Percentiles rank a stretch among this genome's conserved stretches.
Conservation (phyloP, 108 stramenopile species). For the Fragilaria crotonensis region DNA sequence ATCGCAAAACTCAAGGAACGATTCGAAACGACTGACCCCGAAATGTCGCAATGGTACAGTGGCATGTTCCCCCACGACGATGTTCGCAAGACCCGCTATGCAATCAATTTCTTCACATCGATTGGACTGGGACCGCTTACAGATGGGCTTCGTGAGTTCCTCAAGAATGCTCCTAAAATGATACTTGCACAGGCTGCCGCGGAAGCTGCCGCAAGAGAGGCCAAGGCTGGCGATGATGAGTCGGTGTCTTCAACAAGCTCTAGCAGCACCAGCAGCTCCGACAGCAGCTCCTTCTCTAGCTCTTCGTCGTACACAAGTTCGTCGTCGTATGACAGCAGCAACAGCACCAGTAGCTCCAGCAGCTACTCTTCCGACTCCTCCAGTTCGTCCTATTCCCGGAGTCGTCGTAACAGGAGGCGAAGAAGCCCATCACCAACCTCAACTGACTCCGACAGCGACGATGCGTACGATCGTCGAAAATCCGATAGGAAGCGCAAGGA, state of each 20-base stretch:
- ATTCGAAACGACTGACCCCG: slow-evolving; percentile 73
- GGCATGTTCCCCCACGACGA: slow-evolving; percentile 96
- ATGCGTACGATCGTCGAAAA: no score
- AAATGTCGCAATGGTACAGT: slow-evolving; percentile 64
- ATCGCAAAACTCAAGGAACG: slow-evolving; percentile 82
- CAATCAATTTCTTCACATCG: slow-evolving; percentile 98
- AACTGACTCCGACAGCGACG: not conserved
- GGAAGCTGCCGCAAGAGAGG: slow-evolving; percentile 41
- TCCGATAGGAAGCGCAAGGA: no score
- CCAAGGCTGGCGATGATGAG: slow-evolving; percentile 41
- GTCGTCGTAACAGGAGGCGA: slow-evolving; percentile 14
- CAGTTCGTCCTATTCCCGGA: slow-evolving; percentile 32
- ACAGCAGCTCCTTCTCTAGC: slow-evolving; percentile 21
- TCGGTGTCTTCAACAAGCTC: slow-evolving; percentile 39
- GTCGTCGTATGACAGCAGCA: slow-evolving; percentile 20
- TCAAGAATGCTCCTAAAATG: slow-evolving; percentile 88
- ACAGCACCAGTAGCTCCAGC: not conserved
- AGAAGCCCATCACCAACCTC: slow-evolving; percentile 5
- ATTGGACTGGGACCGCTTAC: slow-evolving; percentile 98
- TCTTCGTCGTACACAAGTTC: slow-evolving; percentile 28
- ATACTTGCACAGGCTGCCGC: slow-evolving; percentile 72
- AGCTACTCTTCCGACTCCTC: slow-evolving; percentile 26
- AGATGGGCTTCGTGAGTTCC: slow-evolving; percentile 90
- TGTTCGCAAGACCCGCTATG: slow-evolving; percentile 93
- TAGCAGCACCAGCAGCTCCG: slow-evolving; percentile 44